Base-by-base conservation (phyloP, 208 protist genomes). In the Trypanosoma brucei region DNA sequence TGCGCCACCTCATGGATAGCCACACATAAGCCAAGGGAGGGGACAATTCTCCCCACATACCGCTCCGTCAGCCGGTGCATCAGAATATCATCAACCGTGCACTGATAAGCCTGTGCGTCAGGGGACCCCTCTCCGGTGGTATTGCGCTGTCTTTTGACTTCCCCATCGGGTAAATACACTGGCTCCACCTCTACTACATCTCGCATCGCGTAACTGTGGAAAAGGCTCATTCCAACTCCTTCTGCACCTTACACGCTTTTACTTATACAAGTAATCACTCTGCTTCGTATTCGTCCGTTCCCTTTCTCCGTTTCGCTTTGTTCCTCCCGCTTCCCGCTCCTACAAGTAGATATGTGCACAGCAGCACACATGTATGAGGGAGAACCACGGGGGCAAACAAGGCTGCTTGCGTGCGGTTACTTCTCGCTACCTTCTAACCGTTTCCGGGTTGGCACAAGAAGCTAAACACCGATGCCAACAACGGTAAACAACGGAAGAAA, bases 151-250 rank as follows among this genome's bases (percentile, higher is more conserved):
- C 22, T 22, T 22, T 22, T 22, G 22, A 22, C 22, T 22, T 22
- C 22, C 22, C 5, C 34, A 9, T 56, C 46, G n/a, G 81, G 83
- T 53, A 89, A 87, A 68, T 93, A 93, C 44, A 91, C 87, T 0
- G 87, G 84, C 62, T 93, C 83, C 42, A 93, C 76, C 52, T 89
- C 87, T 1, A 93, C 75, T 11, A 79, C 71, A 62, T 93, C 87
- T 49, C 80, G 78, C n/a, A 87, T 63, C 13, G 85, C 51, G 64
- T 88, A 89, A 30, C 77, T 72, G 45, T 72, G 78, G 55, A 91
- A 91, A 68, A 93, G 40, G n/a, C 57, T 44, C 66, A 65, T 72
- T 34, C 34, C 14, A 14, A 11, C 11, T 38, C 22, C 45, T 31
- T 3, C 4, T 51, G 22, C 4, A 31, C 4, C 11, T 60, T 49